Base-by-base conservation (phyloP, 495 filamentous ascomycete genomes). In the Aspergillus indologenus region DNA sequence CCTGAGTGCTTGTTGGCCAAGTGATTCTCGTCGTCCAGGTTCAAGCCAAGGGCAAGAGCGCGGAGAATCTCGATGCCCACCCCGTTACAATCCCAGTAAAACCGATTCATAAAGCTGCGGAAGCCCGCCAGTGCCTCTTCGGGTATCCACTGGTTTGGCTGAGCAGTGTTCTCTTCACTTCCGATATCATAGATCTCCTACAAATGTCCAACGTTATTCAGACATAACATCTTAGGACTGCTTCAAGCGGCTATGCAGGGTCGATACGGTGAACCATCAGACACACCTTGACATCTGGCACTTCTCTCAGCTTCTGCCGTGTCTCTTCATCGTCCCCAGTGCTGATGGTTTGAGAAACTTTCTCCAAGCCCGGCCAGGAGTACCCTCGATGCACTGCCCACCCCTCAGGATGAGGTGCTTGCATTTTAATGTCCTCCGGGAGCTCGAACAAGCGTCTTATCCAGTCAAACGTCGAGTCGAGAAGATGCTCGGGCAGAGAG, bases 111-210 rank as follows among this genome's bases (percentile, higher is more conserved):
- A 64, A 87, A 88, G 34, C 66, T 62, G 14, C 79, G 77, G 64
- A 89, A 88, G 4, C 81, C 85, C 0, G 84, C 83, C 3, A 90
- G 71, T 1, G 68, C 64, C 1, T 79, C 68, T 34, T 86, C 78
- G 2, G 84, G 83, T 8, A 84, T 68, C 85, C 85, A 89, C 61
- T 87, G 78, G 56, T 89, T 90, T 9, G 84, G 84, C 60, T 87
- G 83, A 20, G 65, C 56, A 11, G 65, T 31, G 54, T 84, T 81
- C 3, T 78, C 63, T 34, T 85, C 79, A 59, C 81, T 87, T 11
- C 86, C 87, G 57, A 84, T 84, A 57, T 89, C 87, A 61, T 84
- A 89, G 60, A 80, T 83, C 70, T 90, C 87, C 82, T 87, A 45
- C 31, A 58, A 7, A 24, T 2, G 12, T 40, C 12, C 12, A 11